Evolutionary conservation across 352 stramenopile genomes (phyloP).

Genomic region (Plasmopara muralis): DNA sequence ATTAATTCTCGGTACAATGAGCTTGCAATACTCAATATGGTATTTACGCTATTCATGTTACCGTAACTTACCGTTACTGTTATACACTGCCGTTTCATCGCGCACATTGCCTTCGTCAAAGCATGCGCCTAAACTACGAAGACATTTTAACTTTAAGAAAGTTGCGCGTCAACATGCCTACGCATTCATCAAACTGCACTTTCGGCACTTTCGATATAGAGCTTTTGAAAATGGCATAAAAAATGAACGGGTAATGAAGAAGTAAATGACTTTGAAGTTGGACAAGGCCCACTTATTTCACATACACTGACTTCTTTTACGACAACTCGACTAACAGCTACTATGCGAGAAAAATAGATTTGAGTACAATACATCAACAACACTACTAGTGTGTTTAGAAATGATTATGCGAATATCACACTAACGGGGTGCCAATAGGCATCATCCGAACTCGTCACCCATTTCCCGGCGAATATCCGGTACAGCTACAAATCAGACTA

Average conservation of each 20-base stretch:
- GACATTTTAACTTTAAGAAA: not conserved
- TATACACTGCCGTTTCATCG: not conserved
- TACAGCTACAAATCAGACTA: not conserved
- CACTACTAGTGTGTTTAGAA: not conserved
- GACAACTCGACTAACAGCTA: too few relatives aligned
- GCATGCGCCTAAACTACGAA: conserved; percentile 6
- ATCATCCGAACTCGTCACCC: not conserved
- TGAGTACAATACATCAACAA: not conserved
- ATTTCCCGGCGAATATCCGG: not conserved
- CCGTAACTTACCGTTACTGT: conserved; percentile 1
- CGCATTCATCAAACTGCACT: not conserved
- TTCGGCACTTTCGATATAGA: not conserved
- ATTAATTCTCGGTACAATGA: not conserved
- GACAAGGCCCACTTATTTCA: too few relatives aligned
- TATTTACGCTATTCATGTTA: conserved; percentile 1
- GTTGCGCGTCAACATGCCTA: not conserved
- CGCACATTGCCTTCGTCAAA: conserved; percentile 3
- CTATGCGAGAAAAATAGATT: too few relatives aligned
- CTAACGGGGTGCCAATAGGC: too few relatives aligned
- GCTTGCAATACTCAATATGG: not conserved
- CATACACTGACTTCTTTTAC: too few relatives aligned
- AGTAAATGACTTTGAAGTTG: not conserved
- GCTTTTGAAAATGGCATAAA: not conserved
- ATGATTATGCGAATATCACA: not conserved
- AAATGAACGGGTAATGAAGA: not conserved